Base-by-base conservation (phyloP, 495 filamentous ascomycete genomes). In the Elasticomyces elasticus region DNA sequence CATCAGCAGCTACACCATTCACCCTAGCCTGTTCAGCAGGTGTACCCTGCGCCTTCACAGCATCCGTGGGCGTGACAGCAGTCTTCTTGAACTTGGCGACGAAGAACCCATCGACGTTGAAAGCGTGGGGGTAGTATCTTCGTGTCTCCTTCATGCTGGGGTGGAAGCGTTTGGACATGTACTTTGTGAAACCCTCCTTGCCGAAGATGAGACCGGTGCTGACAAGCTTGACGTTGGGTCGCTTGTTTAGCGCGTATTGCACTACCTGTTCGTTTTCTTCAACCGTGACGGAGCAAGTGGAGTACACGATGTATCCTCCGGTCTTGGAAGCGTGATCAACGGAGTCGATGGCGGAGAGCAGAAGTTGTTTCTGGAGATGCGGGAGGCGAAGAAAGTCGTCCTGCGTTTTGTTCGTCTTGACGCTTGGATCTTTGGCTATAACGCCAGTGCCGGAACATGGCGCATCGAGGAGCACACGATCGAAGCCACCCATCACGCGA, bases 21-120 rank as follows among this genome's bases (percentile, higher is more conserved):
- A 58, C 35, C 24, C 59, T 58, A 17, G 52, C 63, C 41, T 59
- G 59, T 20, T 61, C 52, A 25, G 35, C 54, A 12, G 37, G 61
- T 17, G 54, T 67, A 17, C 64, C 67, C 17, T 60, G 70, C 20
- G 71, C 64, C 54, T 78, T 74, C 12, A 74, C 74, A 33, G 76
- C 76, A 20, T 62, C 61, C 27, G 71, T 69, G 0, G 84, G 80
- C 20, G 55, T 68, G 17, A 64, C 67, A 12, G 79, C 92, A 26
- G 78, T 79, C 79, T 98, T 98, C 72, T 94, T 91, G 66, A 98
- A 83, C 71, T 97, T 98, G 64, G 87, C 85, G 3, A 97, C 92
- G 67, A 94, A 98, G 82, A 98, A 98, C 50, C 92, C 92, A 60
- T 98, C 92, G 24, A 98, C 86, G 72, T 98, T 98, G 74, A 91